phyloP scores from a whole-genome alignment of 768 basidiomycete genomes.

The Pleurotus giganteus region DNA sequence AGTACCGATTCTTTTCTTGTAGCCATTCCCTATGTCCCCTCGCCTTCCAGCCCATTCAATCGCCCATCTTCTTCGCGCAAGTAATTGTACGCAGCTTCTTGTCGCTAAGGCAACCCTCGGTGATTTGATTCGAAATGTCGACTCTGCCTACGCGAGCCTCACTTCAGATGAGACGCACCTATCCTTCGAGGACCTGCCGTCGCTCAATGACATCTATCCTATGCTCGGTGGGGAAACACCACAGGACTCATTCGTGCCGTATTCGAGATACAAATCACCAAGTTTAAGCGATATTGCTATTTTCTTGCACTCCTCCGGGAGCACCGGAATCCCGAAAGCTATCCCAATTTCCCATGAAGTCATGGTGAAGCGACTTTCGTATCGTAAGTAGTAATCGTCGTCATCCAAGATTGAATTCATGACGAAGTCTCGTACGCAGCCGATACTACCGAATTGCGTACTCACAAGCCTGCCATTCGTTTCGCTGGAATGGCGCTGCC shows the following conservation, averaged over 20 bases:
- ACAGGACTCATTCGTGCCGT: slow-evolving; percentile 26
- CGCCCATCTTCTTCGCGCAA: slow-evolving; percentile 32
- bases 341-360: slow-evolving; percentile 32
- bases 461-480: slow-evolving; percentile 16
- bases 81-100: slow-evolving; percentile 34
- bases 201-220: slow-evolving; percentile 33
- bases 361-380: slow-evolving; percentile 29
- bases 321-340: slow-evolving; percentile 44
- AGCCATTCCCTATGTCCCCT: slow-evolving; percentile 42
- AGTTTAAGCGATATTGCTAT: slow-evolving; percentile 23
- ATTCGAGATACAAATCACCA: slow-evolving; percentile 16
- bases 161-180: slow-evolving; percentile 12
- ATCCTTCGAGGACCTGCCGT: slow-evolving; percentile 29
- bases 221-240: slow-evolving; percentile 32
- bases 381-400: slow-evolving; percentile 28
- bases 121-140: too few species aligned
- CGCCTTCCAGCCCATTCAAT: slow-evolving; percentile 33
- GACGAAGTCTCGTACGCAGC: background rate
- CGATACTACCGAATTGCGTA: slow-evolving; percentile 9
- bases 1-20: too few species aligned
- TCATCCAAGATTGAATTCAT: too few species aligned
- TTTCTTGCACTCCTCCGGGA: slow-evolving; percentile 50
- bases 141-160: too few species aligned
- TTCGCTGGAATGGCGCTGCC: slow-evolving; percentile 31
- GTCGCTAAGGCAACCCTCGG: slow-evolving; percentile 14